Percentiles rank a stretch among this genome's conserved stretches.
Conservation (phyloP, 2,329 filamentous ascomycete genomes). For the Colletotrichum sp. region DNA sequence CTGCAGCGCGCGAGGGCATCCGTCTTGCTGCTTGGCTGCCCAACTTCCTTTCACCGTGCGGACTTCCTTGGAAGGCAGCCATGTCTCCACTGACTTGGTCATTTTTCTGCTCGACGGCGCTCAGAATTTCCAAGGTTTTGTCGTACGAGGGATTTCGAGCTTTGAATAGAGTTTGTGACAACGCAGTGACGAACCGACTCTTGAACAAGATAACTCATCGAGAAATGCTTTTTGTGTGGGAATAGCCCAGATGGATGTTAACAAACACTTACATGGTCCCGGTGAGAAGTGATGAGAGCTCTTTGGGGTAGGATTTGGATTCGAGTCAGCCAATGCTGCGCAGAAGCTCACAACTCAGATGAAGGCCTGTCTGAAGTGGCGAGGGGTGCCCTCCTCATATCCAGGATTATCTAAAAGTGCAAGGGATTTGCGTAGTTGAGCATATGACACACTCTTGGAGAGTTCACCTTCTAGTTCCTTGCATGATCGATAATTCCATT, state of each 20-base stretch:
- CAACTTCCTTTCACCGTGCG: not conserved
- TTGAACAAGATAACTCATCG: not conserved
- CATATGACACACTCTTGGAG: not conserved
- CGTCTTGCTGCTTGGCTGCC: not conserved
- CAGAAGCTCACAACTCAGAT: not conserved
- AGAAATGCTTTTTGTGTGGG: not conserved
- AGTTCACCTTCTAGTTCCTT: not conserved
- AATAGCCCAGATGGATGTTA: not conserved
- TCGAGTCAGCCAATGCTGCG: not conserved
- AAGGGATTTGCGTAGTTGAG: not conserved
- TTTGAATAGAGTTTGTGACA: not conserved
- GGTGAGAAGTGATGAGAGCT: not conserved
- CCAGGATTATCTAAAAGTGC: not conserved
- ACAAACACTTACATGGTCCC: not conserved
- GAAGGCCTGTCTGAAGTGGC: not conserved
- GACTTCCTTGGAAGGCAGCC: not conserved
- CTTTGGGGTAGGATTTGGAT: not conserved
- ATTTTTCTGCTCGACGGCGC: not conserved
- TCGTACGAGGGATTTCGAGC: not conserved
- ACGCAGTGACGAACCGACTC: not conserved
- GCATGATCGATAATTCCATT: not conserved
- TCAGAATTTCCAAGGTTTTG: not conserved
- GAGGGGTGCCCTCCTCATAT: not conserved
- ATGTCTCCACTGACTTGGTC: not conserved
- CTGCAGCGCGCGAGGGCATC: not conserved